Evolutionary conservation across 1,284 basidiomycete species (phyloP).

Genomic region (Thelephora terrestris): DNA sequence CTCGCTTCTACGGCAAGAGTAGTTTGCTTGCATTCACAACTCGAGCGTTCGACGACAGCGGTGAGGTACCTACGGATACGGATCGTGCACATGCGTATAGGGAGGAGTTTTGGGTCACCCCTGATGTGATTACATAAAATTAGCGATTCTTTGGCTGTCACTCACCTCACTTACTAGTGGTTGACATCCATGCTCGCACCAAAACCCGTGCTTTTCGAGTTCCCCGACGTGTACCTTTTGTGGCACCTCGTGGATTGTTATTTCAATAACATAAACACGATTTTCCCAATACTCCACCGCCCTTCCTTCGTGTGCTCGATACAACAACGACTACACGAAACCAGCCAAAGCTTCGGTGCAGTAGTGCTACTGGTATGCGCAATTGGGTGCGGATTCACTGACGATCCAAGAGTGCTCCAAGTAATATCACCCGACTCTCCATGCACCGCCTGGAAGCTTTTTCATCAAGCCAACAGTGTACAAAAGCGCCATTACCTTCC

Average conservation of each 20-base stretch:
- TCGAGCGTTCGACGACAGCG: constrained; percentile 47
- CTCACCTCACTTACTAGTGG: constrained; percentile 5
- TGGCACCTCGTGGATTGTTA: constrained; percentile 34
- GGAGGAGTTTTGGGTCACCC: constrained; percentile 8
- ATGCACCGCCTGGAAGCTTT: constrained; percentile 44
- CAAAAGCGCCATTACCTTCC: constrained; percentile 13
- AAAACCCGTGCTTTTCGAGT: constrained; percentile 11
- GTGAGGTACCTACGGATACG: background rate
- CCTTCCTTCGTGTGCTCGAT: constrained; percentile 34
- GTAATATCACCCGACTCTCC: constrained; percentile 19
- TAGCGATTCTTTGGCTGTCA: background rate
- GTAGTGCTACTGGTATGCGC: constrained; percentile 41
- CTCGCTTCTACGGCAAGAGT: constrained; percentile 58
- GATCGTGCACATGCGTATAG: background rate
- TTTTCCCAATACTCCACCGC: constrained; percentile 36
- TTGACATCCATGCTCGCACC: constrained; percentile 9
- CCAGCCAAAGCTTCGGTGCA: constrained; percentile 31
- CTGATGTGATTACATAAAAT: background rate
- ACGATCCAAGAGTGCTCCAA: constrained; percentile 33
- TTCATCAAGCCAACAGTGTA: constrained; percentile 27
- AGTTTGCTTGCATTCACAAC: constrained; percentile 58
- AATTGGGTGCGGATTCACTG: constrained; percentile 33
- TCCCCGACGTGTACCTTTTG: constrained; percentile 28
- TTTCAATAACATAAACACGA: constrained; percentile 31
- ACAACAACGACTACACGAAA: constrained; percentile 27